These are phyloP conservation scores for Schizothecium vesticola DNA, from an alignment of 495 filamentous ascomycete genomes.

Conservation along the genomic window DNA sequence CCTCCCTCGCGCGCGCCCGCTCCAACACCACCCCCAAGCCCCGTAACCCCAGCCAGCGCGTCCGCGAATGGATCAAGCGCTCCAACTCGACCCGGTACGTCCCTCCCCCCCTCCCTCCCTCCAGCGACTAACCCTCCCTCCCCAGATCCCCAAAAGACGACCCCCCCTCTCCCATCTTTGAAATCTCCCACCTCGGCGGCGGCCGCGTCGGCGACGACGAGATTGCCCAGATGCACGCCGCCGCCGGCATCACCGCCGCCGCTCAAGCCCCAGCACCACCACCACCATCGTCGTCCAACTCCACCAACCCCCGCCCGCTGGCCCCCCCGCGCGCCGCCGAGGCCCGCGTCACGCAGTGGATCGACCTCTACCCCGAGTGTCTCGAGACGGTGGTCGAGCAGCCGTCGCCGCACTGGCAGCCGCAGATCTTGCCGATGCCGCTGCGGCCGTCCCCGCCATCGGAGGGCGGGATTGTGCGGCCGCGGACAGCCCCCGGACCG, in stretches of 20 bases:
- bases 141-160: background rate
- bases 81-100: slow-evolving; percentile 23
- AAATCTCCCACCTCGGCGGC: slow-evolving; percentile 34
- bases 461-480: background rate
- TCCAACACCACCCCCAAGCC: slow-evolving; percentile 12
- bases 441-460: background rate
- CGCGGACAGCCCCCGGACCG: background rate
- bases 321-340: slow-evolving; percentile 16
- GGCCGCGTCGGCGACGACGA: slow-evolving; percentile 18
- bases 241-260: slow-evolving; percentile 9
- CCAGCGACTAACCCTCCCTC: background rate
- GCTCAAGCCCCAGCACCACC: slow-evolving; percentile 1
- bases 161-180: slow-evolving; percentile 6
- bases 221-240: slow-evolving; percentile 3
- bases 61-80: slow-evolving; percentile 27
- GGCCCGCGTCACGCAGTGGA: slow-evolving; percentile 33
- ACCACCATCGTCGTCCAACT: slow-evolving; percentile 1
- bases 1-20: background rate
- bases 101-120: background rate
- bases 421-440: background rate
- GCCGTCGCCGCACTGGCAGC: background rate
- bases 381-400: background rate
- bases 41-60: slow-evolving; percentile 19
- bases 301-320: background rate
- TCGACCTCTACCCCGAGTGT: slow-evolving; percentile 22